Percentiles rank a stretch among this genome's conserved stretches.
These are phyloP conservation scores for Aspergillus eucalypticola DNA, from an alignment of 2,329 filamentous ascomycete genomes.

Conservation along the genomic window DNA sequence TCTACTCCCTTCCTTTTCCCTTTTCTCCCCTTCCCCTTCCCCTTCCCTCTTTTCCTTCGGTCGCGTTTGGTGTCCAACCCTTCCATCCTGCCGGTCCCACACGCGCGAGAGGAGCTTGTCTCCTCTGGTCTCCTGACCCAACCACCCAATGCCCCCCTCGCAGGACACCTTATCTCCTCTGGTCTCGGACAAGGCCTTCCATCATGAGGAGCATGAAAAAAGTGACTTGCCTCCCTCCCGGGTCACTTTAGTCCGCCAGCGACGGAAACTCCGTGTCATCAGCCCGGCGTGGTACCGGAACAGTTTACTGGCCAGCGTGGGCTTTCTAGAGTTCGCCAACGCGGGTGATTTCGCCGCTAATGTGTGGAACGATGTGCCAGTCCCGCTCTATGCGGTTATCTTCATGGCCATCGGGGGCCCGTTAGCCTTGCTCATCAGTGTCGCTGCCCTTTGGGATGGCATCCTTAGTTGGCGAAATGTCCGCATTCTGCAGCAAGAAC, in stretches of 20 bases:
- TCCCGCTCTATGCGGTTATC: slow-evolving; percentile 49
- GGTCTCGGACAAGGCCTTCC: slow-evolving; percentile 5
- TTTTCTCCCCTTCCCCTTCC: too few relatives aligned
- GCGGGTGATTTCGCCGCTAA: slow-evolving; percentile 59
- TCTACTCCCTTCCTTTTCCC: not conserved
- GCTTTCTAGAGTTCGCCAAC: slow-evolving; percentile 58
- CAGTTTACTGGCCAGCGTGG: slow-evolving; percentile 42
- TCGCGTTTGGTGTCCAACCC: not conserved
- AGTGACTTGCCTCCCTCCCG: not conserved
- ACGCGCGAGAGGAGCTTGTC: slow-evolving; percentile 1
- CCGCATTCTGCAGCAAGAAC: slow-evolving; percentile 47
- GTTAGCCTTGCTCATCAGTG: slow-evolving; percentile 46
- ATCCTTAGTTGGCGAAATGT: slow-evolving; percentile 50
- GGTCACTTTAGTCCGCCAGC: not conserved
- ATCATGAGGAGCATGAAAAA: slow-evolving; percentile 7
- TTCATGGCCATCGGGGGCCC: slow-evolving; percentile 57
- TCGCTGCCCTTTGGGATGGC: slow-evolving; percentile 50
- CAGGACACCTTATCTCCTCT: slow-evolving; percentile 2
- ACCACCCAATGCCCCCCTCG: slow-evolving; percentile 3
- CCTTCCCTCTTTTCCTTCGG: not conserved
- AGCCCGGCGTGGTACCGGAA: slow-evolving; percentile 33
- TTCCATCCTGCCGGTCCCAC: slow-evolving; percentile 1
- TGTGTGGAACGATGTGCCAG: slow-evolving; percentile 55
- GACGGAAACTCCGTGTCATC: slow-evolving; percentile 11
- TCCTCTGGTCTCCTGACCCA: slow-evolving; percentile 4